phyloP scores from a whole-genome alignment of 2,329 filamentous ascomycete species.

The Penicillium sumatraense region DNA sequence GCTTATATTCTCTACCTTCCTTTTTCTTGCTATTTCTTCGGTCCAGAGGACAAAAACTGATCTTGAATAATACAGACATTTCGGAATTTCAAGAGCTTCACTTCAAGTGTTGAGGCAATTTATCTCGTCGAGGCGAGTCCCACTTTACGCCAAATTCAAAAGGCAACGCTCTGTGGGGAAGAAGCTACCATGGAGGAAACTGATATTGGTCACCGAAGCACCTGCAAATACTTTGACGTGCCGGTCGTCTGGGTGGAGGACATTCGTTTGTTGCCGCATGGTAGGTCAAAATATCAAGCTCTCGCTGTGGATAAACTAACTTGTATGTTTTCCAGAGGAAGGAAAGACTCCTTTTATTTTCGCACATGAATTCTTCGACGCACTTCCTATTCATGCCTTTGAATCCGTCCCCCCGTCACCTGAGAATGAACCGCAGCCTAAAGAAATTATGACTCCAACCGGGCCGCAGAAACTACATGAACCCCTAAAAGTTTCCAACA shows the following conservation, averaged over 20 bases:
- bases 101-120: conserved; percentile 77
- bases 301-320: not conserved
- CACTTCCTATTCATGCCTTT: conserved; percentile 93
- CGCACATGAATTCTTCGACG: conserved; percentile 98
- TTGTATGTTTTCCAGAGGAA: conserved; percentile 51
- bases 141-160: conserved; percentile 76
- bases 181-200: conserved; percentile 70
- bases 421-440: conserved; percentile 42
- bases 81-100: conserved; percentile 78
- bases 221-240: conserved; percentile 73
- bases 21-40: no score
- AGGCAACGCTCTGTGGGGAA: conserved; percentile 76
- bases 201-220: conserved; percentile 73
- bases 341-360: conserved; percentile 87
- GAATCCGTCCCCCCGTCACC: conserved; percentile 68
- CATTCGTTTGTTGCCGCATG: conserved; percentile 76
- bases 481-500: conserved; percentile 44
- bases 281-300: conserved; percentile 48
- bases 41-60: no score
- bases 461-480: conserved; percentile 52
- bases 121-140: conserved; percentile 95
- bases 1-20: not conserved
- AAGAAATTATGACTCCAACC: conserved; percentile 56
- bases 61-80: conserved; percentile 72
- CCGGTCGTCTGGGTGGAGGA: conserved; percentile 92